Conservation (phyloP, 371 early-diverging fungal genomes). For the Globomyces sp. region DNA sequence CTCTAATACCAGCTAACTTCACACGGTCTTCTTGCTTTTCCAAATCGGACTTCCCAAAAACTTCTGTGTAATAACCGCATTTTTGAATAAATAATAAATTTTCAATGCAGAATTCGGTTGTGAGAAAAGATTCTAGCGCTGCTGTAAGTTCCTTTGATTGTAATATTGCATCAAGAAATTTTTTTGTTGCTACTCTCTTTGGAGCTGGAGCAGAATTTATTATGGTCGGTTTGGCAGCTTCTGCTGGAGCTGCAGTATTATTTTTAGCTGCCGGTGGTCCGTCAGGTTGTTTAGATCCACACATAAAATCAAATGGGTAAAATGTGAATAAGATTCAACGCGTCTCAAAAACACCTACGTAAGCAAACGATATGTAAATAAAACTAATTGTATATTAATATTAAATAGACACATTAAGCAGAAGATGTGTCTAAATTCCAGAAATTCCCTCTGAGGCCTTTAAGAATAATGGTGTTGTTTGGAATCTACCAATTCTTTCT, state of each 20-base stretch:
- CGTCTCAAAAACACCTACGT: constrained; percentile 2
- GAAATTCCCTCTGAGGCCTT: constrained; percentile 2
- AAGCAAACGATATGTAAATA: background rate
- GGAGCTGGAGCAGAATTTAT: constrained; percentile 2
- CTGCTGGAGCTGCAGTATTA: background rate
- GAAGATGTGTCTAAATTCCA: too few relatives aligned
- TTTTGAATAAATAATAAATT: constrained; percentile 19
- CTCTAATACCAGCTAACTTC: constrained; percentile 7
- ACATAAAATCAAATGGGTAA: background rate
- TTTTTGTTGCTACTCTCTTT: constrained; percentile 11
- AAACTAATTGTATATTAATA: constrained; percentile 13
- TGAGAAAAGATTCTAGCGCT: constrained; percentile 13
- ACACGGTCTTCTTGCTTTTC: background rate
- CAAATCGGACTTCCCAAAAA: constrained; percentile 1
- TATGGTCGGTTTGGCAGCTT: background rate
- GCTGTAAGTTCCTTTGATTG: constrained; percentile 9
- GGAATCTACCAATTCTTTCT: constrained; percentile 17
- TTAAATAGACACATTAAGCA: background rate
- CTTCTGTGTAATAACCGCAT: constrained; percentile 4
- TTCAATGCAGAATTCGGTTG: constrained; percentile 13
- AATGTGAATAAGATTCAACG: background rate
- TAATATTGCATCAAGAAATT: constrained; percentile 14
- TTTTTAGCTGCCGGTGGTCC: constrained; percentile 5
- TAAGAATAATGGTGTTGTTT: constrained; percentile 8
- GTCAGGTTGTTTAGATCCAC: constrained; percentile 15